A percentile compares a stretch with the other conserved stretches of the same genome.
Evolutionary conservation across 2,329 filamentous ascomycete genomes (phyloP).

Genomic region (Ceratocystis papillata): DNA sequence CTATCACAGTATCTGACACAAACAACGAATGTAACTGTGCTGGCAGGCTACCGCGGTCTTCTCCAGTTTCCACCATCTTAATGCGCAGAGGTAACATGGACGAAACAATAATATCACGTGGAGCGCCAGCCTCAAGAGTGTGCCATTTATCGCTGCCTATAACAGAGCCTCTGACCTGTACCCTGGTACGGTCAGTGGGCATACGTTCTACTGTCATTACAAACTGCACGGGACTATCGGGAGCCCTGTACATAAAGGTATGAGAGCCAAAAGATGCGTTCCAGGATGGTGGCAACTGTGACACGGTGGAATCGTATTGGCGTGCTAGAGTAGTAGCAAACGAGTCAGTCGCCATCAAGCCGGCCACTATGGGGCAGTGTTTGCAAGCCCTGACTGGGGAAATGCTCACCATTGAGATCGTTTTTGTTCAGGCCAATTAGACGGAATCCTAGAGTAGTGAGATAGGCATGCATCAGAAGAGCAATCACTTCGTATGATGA

Average conservation of each 20-base stretch:
- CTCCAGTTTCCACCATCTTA: slow-evolving; percentile 35
- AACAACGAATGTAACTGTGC: slow-evolving; percentile 53
- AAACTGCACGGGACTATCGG: slow-evolving; percentile 74
- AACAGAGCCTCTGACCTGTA: slow-evolving; percentile 70
- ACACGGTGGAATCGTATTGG: slow-evolving; percentile 46
- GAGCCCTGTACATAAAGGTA: slow-evolving; percentile 77
- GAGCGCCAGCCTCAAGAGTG: slow-evolving; percentile 57
- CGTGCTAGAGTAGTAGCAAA: slow-evolving; percentile 34
- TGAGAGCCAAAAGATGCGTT: slow-evolving; percentile 61
- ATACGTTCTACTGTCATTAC: slow-evolving; percentile 72
- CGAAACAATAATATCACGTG: slow-evolving; percentile 63
- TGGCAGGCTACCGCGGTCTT: slow-evolving; percentile 42
- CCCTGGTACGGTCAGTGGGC: slow-evolving; percentile 52
- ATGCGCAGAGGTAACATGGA: slow-evolving; percentile 47
- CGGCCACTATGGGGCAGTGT: too few relatives aligned
- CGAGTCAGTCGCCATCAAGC: not conserved
- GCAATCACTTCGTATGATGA: slow-evolving; percentile 73
- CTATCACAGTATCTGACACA: slow-evolving; percentile 58
- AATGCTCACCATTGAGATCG: slow-evolving; percentile 51
- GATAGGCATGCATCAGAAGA: slow-evolving; percentile 71
- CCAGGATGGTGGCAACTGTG: slow-evolving; percentile 65
- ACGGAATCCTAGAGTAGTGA: slow-evolving; percentile 68
- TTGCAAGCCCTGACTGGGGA: not conserved
- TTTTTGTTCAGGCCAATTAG: slow-evolving; percentile 79
- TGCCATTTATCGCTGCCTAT: slow-evolving; percentile 71